Percentiles rank a stretch among this genome's conserved stretches.
These are phyloP conservation scores for Bipolaris oryzae DNA, from an alignment of 2,329 filamentous ascomycete species.

Conservation along the genomic window DNA sequence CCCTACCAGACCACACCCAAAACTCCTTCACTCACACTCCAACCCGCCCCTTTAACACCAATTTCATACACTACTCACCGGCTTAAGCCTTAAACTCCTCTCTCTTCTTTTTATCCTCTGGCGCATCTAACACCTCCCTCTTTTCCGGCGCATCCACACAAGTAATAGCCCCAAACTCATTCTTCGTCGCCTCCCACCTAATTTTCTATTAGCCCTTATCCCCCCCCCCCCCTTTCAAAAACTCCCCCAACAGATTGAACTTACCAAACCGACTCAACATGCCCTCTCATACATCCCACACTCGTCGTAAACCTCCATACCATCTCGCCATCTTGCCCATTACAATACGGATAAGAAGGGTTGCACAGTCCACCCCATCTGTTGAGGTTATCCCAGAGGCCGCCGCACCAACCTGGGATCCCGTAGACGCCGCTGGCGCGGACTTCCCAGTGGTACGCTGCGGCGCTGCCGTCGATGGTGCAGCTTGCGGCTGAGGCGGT, in stretches of 20 bases:
- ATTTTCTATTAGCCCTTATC: not conserved
- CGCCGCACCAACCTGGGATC: not conserved
- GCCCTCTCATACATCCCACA: not conserved
- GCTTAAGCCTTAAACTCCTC: not conserved
- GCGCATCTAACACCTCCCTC: not conserved
- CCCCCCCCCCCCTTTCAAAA: not conserved
- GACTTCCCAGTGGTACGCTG: not conserved
- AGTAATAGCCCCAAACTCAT: not conserved
- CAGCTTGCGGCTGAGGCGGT: not conserved
- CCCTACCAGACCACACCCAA: too few relatives aligned
- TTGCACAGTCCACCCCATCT: not conserved
- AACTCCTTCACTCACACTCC: too few relatives aligned
- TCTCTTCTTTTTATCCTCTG: not conserved
- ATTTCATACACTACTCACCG: too few relatives aligned
- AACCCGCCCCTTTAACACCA: too few relatives aligned
- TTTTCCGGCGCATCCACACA: not conserved
- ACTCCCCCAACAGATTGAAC: too few relatives aligned
- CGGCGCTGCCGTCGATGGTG: not conserved
- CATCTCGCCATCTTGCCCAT: not conserved
- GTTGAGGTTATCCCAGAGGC: not conserved
- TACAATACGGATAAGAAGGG: not conserved
- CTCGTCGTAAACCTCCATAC: not conserved
- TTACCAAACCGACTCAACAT: constrained; percentile 1
- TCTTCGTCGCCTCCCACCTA: constrained; percentile 1
- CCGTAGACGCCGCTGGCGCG: not conserved